These are phyloP conservation scores for Leucosporidium yakuticum DNA, from an alignment of 768 basidiomycete species.

Conservation along the genomic window DNA sequence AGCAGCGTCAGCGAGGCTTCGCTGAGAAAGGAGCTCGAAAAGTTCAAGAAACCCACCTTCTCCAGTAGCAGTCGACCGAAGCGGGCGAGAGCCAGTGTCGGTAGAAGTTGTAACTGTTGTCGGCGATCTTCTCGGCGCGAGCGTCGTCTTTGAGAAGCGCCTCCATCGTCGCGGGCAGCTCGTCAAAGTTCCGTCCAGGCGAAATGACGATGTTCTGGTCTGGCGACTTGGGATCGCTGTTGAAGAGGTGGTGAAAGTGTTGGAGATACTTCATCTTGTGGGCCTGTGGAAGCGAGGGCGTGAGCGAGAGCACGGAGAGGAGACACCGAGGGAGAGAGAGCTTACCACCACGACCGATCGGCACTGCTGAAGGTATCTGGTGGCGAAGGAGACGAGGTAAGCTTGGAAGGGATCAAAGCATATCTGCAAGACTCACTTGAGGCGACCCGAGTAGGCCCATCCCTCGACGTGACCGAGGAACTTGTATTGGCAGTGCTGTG, in stretches of 20 bases:
- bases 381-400: too few species aligned
- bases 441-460: slow-evolving; percentile 23
- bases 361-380: slow-evolving; percentile 15
- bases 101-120: slow-evolving; percentile 23
- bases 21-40: background rate
- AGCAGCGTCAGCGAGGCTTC: background rate
- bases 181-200: slow-evolving; percentile 32
- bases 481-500: slow-evolving; percentile 32
- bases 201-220: slow-evolving; percentile 37
- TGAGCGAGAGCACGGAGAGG: background rate
- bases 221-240: slow-evolving; percentile 26
- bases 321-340: background rate
- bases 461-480: slow-evolving; percentile 33
- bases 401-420: too few species aligned
- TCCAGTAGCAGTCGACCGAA: slow-evolving; percentile 30
- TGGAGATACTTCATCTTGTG: slow-evolving; percentile 35
- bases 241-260: slow-evolving; percentile 38
- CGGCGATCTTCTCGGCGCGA: slow-evolving; percentile 25
- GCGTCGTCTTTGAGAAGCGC: slow-evolving; percentile 27
- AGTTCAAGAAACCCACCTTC: slow-evolving; percentile 9
- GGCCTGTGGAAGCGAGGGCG: slow-evolving; percentile 1
- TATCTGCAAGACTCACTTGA: slow-evolving; percentile 26
- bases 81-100: slow-evolving; percentile 23
- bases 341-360: slow-evolving; percentile 25
- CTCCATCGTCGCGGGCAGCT: slow-evolving; percentile 32